phyloP scores from a whole-genome alignment of 768 basidiomycete genomes.

The Tulasnella sp. region DNA sequence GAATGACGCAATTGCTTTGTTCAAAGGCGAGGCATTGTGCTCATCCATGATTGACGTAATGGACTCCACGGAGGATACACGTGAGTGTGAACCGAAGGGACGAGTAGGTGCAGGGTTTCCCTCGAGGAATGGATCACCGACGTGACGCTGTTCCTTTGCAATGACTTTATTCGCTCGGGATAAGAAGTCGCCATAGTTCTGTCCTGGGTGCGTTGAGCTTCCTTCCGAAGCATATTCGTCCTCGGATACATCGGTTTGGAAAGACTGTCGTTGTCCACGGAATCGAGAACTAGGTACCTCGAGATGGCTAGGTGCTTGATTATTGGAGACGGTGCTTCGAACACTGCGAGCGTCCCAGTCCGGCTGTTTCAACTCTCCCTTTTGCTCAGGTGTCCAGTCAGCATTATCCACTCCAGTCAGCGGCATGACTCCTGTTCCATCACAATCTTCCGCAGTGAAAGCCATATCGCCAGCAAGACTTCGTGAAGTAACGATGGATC shows the following conservation, averaged over 20 bases:
- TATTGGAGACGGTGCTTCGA: slow-evolving; percentile 5
- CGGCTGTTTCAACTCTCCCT: slow-evolving; percentile 52
- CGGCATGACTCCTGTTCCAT: slow-evolving; percentile 7
- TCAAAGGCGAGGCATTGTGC: slow-evolving; percentile 78
- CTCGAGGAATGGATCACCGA: slow-evolving; percentile 80
- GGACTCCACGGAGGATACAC: slow-evolving; percentile 76
- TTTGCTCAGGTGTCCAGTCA: slow-evolving; percentile 65
- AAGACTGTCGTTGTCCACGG: too few species aligned
- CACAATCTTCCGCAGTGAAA: slow-evolving; percentile 40
- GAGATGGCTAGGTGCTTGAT: too few species aligned
- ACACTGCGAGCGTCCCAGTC: slow-evolving; percentile 45
- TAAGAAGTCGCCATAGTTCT: slow-evolving; percentile 64
- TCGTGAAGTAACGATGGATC: slow-evolving; percentile 65
- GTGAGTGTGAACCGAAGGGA: slow-evolving; percentile 71
- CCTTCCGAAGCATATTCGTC: slow-evolving; percentile 35
- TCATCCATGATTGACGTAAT: slow-evolving; percentile 87
- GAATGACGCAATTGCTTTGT: slow-evolving; percentile 88
- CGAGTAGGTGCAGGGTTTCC: slow-evolving; percentile 39
- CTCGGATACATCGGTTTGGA: slow-evolving; percentile 39
- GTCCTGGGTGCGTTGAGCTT: too few species aligned
- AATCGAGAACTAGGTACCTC: slow-evolving; percentile 30
- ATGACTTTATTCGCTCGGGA: slow-evolving; percentile 76
- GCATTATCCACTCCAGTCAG: slow-evolving; percentile 51
- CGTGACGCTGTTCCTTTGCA: slow-evolving; percentile 60
- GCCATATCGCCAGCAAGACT: slow-evolving; percentile 54